Base-by-base conservation (phyloP, 495 filamentous ascomycete genomes). In the Penicillium fimorum region DNA sequence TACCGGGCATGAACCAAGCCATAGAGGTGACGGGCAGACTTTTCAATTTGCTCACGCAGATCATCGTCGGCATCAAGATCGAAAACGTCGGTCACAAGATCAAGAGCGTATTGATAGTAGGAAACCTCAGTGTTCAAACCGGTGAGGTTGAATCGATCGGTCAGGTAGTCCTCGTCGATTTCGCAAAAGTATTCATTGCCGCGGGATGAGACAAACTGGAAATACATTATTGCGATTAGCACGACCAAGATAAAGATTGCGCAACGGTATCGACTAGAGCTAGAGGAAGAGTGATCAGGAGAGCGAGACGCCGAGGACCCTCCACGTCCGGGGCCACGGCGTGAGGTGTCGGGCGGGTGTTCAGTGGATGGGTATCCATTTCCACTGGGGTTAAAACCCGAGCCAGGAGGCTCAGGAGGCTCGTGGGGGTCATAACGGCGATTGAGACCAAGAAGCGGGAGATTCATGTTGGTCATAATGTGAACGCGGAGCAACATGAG, bases 171-270 rank as follows among this genome's bases (percentile, higher is more conserved):
- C 70, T 99, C 94, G 70, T 99, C 94, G 57, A 99, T 97, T 65
- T 99, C 94, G 81, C 94, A 99, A 62, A 97, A 99, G 74, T 99
- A 99, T 70, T 99, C 94, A 75, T 99, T 97, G 57, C 94, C 94
- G 18, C 94, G 85, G 5, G 92, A 96, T 1, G 92, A 96, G 57
- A 97, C 96, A 77, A 99, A 99, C 94, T 96, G 68, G 10, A 27
- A 12, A 40, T 33, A 67, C 50, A 29, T 8, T 25, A 35, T n/a
- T n/a, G 10, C 32, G 32, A 56, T 70, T 60, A 72, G 62, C 24
- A 35, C 20, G 13, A 37, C 18, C 24, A 40, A 22, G 8, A 51
- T 0, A 13, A 27, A 37, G 15, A 38, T 5, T 9, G 35, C 15
- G n/a, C 7, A 15, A 1, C n/a, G n/a, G 35, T 38, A 37, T 37